Base-by-base conservation (phyloP, 805 yeast genomes). In the Debaryomyces maramus region DNA sequence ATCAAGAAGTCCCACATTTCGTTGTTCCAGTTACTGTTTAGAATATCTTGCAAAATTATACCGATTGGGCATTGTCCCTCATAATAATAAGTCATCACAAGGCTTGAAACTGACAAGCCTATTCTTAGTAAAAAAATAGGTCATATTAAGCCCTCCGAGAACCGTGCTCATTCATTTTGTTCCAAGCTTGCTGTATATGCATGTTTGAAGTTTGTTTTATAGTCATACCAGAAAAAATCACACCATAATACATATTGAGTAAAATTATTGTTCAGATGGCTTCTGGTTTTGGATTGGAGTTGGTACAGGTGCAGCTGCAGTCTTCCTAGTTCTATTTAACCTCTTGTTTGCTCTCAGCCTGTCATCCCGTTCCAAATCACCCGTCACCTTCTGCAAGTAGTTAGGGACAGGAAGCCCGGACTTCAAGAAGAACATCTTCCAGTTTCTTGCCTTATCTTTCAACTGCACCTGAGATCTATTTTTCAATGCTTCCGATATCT, bases 391-490 rank as follows among this genome's bases (percentile, higher is more conserved):
- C 39, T 70, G 71, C 44, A 93, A 66, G 53, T 88, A 90, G 2
- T 75, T 81, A 0, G 99, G 99, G 3, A 91, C 78, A 7, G 85
- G 84, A 26, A 81, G 61, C 1, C 85, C 86, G 37, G 81, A 76
- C 54, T 88, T 86, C 43, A 89, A 66, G 58, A 84, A 88, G 48
- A 83, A 82, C 78, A 90, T 77, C 59, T 93, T 93, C 88, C 97
- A 85, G 58, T 93, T 93, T 49, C 99, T 76, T 0, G 98, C 98
- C 59, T 93, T 93, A 59, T 93, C 99, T 61, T 93, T 93, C 43
- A 93, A 72, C 58, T 93, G 99, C 13, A 91, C 88, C 54, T 89
- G 95, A 3, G 85, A 83, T 57, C 99, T 73, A 58, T 88, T 86
- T 61, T 88, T 91, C 50, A 93, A 72, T 1, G 82, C 78, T 58